phyloP scores from a whole-genome alignment of 495 filamentous ascomycete genomes.

The Lineolata rhizophorae region DNA sequence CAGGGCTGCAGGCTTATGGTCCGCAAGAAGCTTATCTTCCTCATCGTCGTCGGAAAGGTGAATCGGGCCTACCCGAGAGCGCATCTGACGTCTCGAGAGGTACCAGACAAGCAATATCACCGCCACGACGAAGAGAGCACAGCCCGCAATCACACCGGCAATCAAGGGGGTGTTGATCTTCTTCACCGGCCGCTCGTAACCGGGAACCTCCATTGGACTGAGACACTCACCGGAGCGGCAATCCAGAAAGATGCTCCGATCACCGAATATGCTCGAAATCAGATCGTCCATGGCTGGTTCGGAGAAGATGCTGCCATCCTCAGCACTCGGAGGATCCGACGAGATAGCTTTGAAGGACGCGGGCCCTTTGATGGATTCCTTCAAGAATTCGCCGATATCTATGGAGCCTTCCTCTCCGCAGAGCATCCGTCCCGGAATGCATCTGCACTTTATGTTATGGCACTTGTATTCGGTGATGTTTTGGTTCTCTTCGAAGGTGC shows the following conservation, averaged over 20 bases:
- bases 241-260: conserved; percentile 61
- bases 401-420: conserved; percentile 81
- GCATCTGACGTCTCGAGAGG: conserved; percentile 62
- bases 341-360: conserved; percentile 58
- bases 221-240: conserved; percentile 84
- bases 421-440: conserved; percentile 76
- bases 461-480: conserved; percentile 76
- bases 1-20: conserved; percentile 75
- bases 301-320: conserved; percentile 56
- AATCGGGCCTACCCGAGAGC: conserved; percentile 42
- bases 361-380: conserved; percentile 59
- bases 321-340: conserved; percentile 30
- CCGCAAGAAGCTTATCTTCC: conserved; percentile 57
- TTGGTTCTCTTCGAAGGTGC: conserved; percentile 40
- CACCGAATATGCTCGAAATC: conserved; percentile 74
- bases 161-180: conserved; percentile 95
- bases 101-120: conserved; percentile 76
- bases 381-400: conserved; percentile 76
- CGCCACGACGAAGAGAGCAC: conserved; percentile 66
- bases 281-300: conserved; percentile 80
- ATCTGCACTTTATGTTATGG: conserved; percentile 63
- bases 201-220: conserved; percentile 76
- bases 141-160: conserved; percentile 77
- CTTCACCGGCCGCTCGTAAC: conserved; percentile 72
- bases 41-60: conserved; percentile 74